Base-by-base conservation (phyloP, 2,329 filamentous ascomycete genomes). In the Cyclaneusma minus region DNA sequence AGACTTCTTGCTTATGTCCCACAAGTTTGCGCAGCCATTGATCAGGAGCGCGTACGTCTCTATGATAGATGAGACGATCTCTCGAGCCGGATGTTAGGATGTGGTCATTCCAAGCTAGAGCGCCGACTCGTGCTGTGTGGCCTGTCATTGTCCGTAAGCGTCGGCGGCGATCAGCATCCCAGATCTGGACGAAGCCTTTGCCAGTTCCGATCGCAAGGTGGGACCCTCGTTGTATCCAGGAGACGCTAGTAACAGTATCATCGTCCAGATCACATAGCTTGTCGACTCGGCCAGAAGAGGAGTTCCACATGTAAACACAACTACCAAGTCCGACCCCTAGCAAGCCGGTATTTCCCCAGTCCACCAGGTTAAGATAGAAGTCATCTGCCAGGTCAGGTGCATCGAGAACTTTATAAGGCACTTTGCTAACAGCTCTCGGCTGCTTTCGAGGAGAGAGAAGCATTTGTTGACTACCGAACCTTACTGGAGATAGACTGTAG, bases 251-350 rank as follows among this genome's bases (percentile, higher is more conserved):
- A 1, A 98, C 87, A 0, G 76, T 85, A 47, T 98, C 89, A 42
- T 93, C 85, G 37, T 81, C 75, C 8, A 95, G 60, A 23, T 91
- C 87, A 52, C 89, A 95, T 7, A 98, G 65, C 52, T 91, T 93
- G 33, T 84, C 92, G 3, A 98, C 89, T 36, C 80, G 71, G 35
- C 87, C 89, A 6, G 79, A 79, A 39, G 83, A 73, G 4, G 85
- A 89, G 48, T 94, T 93, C 89, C 89, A 98, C 72, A 95, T 89
- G 47, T 95, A 98, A 5, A 98, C 89, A 39, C 82, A 91, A 11
- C 79, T 82, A 11, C 85, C 85, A 14, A 98, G 58, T 0, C 89
- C 89, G 22, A 98, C 89, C 5, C 87, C 89, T 7, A 98, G 63
- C 6, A 93, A 78, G 49, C 95, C 93, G 39, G 80, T 84, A 42